Evolutionary conservation across 805 yeast genomes (phyloP), one percentile per base, ranked within the genome.

Genomic region (Peterozyma toletana): DNA sequence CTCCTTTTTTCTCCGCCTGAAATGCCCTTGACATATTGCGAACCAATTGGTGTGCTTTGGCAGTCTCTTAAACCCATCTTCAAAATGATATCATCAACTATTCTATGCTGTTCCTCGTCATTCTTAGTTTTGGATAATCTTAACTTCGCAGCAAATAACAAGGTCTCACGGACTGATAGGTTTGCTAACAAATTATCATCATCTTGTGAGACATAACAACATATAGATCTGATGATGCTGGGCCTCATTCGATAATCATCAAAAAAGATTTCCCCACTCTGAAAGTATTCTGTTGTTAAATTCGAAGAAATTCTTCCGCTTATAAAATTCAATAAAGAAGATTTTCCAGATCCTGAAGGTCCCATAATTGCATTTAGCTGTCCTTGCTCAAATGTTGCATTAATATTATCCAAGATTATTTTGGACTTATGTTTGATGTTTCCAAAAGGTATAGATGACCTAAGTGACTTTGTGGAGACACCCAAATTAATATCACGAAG

Each of bases 1-100:
- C 91, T 66, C 51, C 91, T 69, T 58, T 82, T 83, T 55, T 86
- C 91, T 46, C 83, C 84, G 27, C 83, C 84, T 46, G 80, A 73
- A 14, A 78, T 73, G 33, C 83, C 83, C 53, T 77, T 77, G 2
- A 61, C 58, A 18, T 65, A 53, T 40, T 73, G 78, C 43, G 69
- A 64, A 4, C 83, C 83, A 38, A 78, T 67, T 66, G 80, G 60
- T 0, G 79, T 81, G 48, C 84, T 80, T 29, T 84, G 84, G 64
- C 91, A 84, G 44, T 80, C 84, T 39, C 62, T 59, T 42, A 85
- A 65, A 0, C 87, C 88, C 52, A 73, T 72, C 47, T 70, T 73
- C 30, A 73, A 52, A 35, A 84, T 73, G 11, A 84, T 54, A 1
- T 67, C 68, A 31, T 71, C 69, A 30, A 83, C 75, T 17, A 70